These are phyloP conservation scores for Pseudogymnoascus destructans DNA, from an alignment of 2,329 filamentous ascomycete species.

Conservation along the genomic window DNA sequence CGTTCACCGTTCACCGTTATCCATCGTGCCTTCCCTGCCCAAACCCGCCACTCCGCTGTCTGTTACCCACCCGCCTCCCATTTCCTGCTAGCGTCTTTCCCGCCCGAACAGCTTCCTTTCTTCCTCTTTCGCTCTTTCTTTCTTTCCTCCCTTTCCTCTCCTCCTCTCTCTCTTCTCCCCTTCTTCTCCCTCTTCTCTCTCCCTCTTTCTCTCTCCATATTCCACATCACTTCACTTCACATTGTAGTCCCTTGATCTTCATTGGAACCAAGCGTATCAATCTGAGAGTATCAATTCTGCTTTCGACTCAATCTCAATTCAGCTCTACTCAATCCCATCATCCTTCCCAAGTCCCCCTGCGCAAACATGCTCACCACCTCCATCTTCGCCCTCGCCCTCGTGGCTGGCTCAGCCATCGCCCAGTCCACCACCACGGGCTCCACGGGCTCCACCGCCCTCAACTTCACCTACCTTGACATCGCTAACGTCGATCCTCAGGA, in stretches of 20 bases:
- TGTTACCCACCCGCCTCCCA: background rate
- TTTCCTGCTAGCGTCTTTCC: background rate
- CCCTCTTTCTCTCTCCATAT: background rate
- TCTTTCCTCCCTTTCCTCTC: background rate
- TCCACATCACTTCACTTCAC: background rate
- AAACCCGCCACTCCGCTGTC: background rate
- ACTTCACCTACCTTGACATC: constrained; percentile 27
- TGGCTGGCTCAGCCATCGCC: constrained; percentile 19
- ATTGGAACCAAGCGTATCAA: background rate
- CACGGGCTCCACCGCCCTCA: constrained; percentile 20
- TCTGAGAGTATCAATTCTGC: constrained; percentile 4
- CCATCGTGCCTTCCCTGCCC: constrained; percentile 2
- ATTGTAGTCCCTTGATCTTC: background rate
- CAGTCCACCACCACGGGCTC: constrained; percentile 14
- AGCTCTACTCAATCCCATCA: background rate
- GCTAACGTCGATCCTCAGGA: constrained; percentile 27
- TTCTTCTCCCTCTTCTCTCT: background rate
- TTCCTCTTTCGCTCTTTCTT: constrained; percentile 4
- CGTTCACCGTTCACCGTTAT: background rate
- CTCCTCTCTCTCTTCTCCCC: background rate
- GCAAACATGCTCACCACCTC: constrained; percentile 24
- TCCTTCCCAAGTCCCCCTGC: background rate
- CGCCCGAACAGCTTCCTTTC: constrained; percentile 1
- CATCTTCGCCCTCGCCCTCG: constrained; percentile 19
- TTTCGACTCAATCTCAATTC: background rate